phyloP scores from a whole-genome alignment of 805 yeast genomes.

The Saturnispora silvae region DNA sequence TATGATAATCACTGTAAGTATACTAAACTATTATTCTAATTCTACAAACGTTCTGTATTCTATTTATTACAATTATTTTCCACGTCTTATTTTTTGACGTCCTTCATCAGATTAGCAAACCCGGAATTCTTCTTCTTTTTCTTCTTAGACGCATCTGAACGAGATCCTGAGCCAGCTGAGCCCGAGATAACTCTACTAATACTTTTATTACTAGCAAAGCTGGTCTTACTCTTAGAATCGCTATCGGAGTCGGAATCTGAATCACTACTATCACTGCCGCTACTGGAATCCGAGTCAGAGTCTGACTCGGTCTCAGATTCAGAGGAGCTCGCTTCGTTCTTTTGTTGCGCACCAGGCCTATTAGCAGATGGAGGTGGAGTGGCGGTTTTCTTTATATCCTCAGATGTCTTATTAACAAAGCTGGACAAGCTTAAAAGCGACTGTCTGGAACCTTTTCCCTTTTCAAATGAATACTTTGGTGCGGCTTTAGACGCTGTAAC shows the following conservation, averaged over 20 bases:
- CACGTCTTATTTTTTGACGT: conserved; percentile 19
- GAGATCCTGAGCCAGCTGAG: conserved; percentile 10
- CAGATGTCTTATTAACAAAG: conserved; percentile 48
- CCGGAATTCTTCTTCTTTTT: conserved; percentile 30
- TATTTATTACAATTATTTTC: too few relatives aligned
- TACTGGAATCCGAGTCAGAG: conserved; percentile 12
- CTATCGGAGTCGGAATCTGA: conserved; percentile 9
- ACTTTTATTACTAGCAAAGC: conserved; percentile 34
- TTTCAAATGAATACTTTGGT: too few relatives aligned
- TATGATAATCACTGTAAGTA: too few relatives aligned
- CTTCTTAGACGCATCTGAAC: conserved; percentile 21
- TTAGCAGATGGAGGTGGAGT: too few relatives aligned
- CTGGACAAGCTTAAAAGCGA: conserved; percentile 43
- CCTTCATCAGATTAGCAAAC: conserved; percentile 39
- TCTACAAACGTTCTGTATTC: background rate
- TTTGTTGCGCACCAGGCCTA: background rate
- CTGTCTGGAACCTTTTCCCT: too few relatives aligned
- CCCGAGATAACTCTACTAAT: conserved; percentile 31
- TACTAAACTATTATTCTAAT: too few relatives aligned
- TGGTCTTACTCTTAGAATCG: conserved; percentile 13
- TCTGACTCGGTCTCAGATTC: conserved; percentile 1
- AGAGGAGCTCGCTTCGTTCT: background rate
- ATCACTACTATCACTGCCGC: conserved; percentile 6
- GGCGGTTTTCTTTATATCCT: conserved; percentile 2
- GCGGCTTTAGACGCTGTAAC: too few relatives aligned